These are phyloP conservation scores for Echria macrotheca DNA, from an alignment of 495 filamentous ascomycete genomes.

Conservation along the genomic window DNA sequence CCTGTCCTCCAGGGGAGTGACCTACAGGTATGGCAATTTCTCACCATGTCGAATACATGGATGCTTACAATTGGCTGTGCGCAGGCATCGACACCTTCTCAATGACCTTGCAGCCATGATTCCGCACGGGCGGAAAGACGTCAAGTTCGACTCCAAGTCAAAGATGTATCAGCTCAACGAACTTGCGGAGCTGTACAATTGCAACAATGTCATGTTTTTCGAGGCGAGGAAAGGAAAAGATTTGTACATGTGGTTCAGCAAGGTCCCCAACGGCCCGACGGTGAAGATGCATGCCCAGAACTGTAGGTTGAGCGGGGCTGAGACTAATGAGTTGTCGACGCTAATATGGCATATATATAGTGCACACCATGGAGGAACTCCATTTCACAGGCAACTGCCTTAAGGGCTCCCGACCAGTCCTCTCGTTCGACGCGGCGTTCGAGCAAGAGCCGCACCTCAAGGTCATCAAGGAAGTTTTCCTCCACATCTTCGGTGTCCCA, in stretches of 20 bases:
- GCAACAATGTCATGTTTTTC: conserved; percentile 97
- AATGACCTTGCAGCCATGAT: conserved; percentile 84
- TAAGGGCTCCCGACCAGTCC: conserved; percentile 88
- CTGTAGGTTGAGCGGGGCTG: conserved; percentile 18
- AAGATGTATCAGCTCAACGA: conserved; percentile 92
- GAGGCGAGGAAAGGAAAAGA: conserved; percentile 94
- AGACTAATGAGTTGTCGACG: neutral
- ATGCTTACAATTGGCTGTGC: conserved; percentile 7
- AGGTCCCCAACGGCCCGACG: conserved; percentile 91
- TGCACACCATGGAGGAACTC: conserved; percentile 93
- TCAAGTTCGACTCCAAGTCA: conserved; percentile 93
- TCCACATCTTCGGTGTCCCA: conserved; percentile 90
- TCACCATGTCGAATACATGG: too few species aligned
- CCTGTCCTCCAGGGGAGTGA: conserved; percentile 82
- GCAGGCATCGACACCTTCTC: conserved; percentile 85
- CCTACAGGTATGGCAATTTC: conserved; percentile 56
- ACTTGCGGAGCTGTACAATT: conserved; percentile 95
- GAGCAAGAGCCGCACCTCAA: conserved; percentile 64
- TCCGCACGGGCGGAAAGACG: conserved; percentile 88
- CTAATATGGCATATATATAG: conserved; percentile 23
- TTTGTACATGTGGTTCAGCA: conserved; percentile 88
- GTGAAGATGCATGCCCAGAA: conserved; percentile 81
- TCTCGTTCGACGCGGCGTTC: conserved; percentile 87
- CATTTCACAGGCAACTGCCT: conserved; percentile 97
- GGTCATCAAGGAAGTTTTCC: conserved; percentile 79